Evolutionary conservation across 106 monocot species (phyloP).

Genomic region (Alisma plantagoaquatica): DNA sequence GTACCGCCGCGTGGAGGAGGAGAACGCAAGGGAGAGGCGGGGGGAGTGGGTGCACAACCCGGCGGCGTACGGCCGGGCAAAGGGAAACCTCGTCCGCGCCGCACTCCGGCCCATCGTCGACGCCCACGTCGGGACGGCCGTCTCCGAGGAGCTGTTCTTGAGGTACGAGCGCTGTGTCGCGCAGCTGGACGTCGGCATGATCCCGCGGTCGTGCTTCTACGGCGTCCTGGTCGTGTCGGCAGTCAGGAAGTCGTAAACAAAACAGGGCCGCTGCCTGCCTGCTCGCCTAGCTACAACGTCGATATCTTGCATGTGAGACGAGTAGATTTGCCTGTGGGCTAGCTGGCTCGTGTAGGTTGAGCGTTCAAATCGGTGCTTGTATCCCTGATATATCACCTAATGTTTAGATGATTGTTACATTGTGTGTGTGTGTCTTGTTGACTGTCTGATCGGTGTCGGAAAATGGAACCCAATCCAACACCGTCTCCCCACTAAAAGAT

Average conservation of each 20-base stretch:
- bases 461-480: too few species aligned
- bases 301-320: too few species aligned
- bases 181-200: constrained; percentile 22
- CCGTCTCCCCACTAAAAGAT: too few species aligned
- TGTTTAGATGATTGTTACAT: too few species aligned
- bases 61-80: constrained; percentile 27
- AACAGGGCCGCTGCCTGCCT: too few species aligned
- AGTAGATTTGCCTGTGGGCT: too few species aligned
- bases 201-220: constrained; percentile 42
- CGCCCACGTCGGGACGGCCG: constrained; percentile 25
- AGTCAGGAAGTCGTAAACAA: constrained; percentile 38
- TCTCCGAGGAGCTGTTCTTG: constrained; percentile 38
- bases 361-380: too few species aligned
- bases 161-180: constrained; percentile 29
- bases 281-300: too few species aligned
- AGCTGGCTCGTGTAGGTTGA: too few species aligned
- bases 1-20: constrained; percentile 25
- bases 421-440: too few species aligned
- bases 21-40: constrained; percentile 44
- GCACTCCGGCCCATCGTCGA: constrained; percentile 32
- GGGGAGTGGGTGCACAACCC: constrained; percentile 38
- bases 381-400: too few species aligned
- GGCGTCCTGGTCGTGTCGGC: constrained; percentile 43
- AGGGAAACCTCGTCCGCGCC: constrained; percentile 34
- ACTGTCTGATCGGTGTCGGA: too few species aligned